Percentiles rank a stretch among this genome's conserved stretches.
These are phyloP conservation scores for Coemansia sp. DNA, from an alignment of 192 early-diverging fungal species.

Conservation along the genomic window DNA sequence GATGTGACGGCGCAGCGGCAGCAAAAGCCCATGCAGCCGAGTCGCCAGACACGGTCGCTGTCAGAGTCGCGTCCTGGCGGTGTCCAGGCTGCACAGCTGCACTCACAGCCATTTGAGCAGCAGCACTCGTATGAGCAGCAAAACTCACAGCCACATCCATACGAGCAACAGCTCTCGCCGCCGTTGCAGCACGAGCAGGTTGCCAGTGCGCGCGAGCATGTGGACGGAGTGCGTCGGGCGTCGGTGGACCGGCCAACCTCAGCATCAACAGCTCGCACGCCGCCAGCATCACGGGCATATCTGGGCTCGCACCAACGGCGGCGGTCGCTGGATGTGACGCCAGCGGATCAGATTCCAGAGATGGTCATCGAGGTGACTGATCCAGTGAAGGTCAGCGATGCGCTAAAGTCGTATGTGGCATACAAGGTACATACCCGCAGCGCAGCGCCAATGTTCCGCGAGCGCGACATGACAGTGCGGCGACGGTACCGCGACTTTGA, in stretches of 20 bases:
- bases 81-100: background rate
- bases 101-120: slow-evolving; percentile 50
- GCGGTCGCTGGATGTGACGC: slow-evolving; percentile 43
- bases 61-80: slow-evolving; percentile 26
- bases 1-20: slow-evolving; percentile 16
- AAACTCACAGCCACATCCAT: slow-evolving; percentile 35
- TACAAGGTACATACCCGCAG: slow-evolving; percentile 89
- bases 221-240: slow-evolving; percentile 21
- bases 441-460: slow-evolving; percentile 72
- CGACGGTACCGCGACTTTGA: slow-evolving; percentile 91
- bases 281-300: slow-evolving; percentile 22
- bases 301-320: slow-evolving; percentile 45
- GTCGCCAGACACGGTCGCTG: slow-evolving; percentile 46
- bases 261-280: slow-evolving; percentile 1
- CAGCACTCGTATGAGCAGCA: slow-evolving; percentile 28
- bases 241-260: slow-evolving; percentile 19
- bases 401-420: slow-evolving; percentile 80
- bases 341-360: slow-evolving; percentile 54
- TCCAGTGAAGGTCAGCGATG: slow-evolving; percentile 86
- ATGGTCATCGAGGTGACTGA: slow-evolving; percentile 74
- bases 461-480: slow-evolving; percentile 76
- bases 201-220: slow-evolving; percentile 28
- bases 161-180: slow-evolving; percentile 53
- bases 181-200: slow-evolving; percentile 45
- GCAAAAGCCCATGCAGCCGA: slow-evolving; percentile 4